phyloP scores from a whole-genome alignment of 495 filamentous ascomycete genomes.

The Talaromyces liani region DNA sequence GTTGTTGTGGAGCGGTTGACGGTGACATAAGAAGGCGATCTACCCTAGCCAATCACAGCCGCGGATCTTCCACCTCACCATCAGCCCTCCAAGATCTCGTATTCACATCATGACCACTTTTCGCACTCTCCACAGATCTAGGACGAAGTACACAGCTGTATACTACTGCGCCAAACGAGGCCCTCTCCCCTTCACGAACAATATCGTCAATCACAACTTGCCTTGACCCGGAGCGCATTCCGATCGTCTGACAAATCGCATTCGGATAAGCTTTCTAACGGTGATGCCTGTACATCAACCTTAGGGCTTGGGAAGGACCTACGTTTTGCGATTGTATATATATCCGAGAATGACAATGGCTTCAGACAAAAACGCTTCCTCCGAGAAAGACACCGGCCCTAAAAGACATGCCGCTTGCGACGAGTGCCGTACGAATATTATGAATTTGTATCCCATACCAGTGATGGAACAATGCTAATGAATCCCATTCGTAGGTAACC shows the following conservation, averaged over 20 bases:
- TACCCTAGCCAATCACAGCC: neutral
- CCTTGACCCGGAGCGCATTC: neutral
- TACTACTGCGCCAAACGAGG: neutral
- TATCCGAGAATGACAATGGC: neutral
- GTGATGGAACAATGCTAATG: neutral
- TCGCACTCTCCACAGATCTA: neutral
- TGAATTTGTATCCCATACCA: neutral
- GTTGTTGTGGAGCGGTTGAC: neutral
- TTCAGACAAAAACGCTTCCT: neutral
- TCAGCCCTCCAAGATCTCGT: neutral
- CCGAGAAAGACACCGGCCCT: neutral
- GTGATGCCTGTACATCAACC: neutral
- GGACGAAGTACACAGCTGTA: neutral
- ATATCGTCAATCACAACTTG: neutral
- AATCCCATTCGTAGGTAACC: constrained; percentile 23
- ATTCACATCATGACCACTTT: neutral
- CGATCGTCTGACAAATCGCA: neutral
- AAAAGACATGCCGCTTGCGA: constrained; percentile 15
- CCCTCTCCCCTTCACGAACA: neutral
- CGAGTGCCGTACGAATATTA: constrained; percentile 12
- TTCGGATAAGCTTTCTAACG: neutral
- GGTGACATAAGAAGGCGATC: neutral
- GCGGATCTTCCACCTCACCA: neutral
- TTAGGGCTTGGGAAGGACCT: neutral
- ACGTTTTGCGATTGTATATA: neutral